Evolutionary conservation across 2,329 filamentous ascomycete species (phyloP).

Genomic region (Teratosphaeria nubilosa): DNA sequence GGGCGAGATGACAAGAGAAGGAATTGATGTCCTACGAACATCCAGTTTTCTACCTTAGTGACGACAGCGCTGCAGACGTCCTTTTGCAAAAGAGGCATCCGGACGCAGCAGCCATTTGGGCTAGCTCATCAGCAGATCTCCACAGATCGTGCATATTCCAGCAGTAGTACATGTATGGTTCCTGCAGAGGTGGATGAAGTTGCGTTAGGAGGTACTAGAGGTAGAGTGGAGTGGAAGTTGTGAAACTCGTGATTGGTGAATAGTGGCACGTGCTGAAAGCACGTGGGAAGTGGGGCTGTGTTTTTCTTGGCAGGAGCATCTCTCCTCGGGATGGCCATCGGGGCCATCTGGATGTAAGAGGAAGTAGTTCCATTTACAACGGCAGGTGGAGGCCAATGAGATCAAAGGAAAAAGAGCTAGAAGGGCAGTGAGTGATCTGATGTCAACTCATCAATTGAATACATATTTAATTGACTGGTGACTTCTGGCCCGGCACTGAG

Average conservation of each 20-base stretch:
- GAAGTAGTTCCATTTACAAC: no score
- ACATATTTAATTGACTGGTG: no score
- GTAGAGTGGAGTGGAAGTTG: no score
- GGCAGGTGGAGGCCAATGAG: no score
- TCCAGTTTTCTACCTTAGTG: not conserved
- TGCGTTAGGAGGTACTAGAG: not conserved
- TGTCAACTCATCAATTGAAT: no score
- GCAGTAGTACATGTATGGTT: not conserved
- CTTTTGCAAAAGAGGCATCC: not conserved
- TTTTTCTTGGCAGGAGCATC: no score
- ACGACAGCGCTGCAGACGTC: not conserved
- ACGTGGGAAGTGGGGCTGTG: not conserved
- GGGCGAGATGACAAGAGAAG: not conserved
- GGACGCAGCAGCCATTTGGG: not conserved
- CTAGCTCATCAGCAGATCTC: not conserved
- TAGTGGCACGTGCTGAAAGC: not conserved
- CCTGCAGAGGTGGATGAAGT: not conserved
- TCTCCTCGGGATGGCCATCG: no score
- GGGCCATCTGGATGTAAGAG: no score
- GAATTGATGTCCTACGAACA: not conserved
- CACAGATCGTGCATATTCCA: not conserved
- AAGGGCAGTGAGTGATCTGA: no score
- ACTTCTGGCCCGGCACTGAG: no score
- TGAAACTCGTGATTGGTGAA: not conserved
- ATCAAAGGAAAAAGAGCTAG: no score